Base-by-base conservation (phyloP, 371 early-diverging fungal genomes). In the Capillidium rhysosporum region DNA sequence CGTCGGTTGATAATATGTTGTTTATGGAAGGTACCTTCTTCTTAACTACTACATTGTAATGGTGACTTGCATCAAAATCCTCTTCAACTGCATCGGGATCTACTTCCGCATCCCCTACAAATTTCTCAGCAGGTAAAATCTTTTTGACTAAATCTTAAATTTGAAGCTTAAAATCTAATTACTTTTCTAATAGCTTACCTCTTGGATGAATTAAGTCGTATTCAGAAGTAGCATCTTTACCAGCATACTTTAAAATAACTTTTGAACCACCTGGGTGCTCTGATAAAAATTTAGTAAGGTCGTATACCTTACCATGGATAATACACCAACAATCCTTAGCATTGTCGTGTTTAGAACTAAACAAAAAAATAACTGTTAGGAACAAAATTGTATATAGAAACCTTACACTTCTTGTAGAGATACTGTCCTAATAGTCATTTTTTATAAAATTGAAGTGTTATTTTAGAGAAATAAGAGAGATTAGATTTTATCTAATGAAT, bases 141-240 rank as follows among this genome's bases (percentile, higher is more conserved):
- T 65, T 63, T 16, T 69, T 63, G 48, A 81, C 71, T 59, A 80
- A 76, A 55, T 79, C 82, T 52, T 40, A 18, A 5, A 18, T 23
- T 18, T 31, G 14, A 14, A 23, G 7, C 2, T 29, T 7, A 3
- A 21, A 10, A 63, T 63, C 16, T 24, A 40, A 40, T 20, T 16
- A 34, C 5, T 10, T 25, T 14, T 10, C 12, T 20, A 52, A 20
- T 20, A 9, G 40, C 2, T 18, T 39, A 52, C 52, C 52, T 29
- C 38, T 52, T 9, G 76, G 66, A 57, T 73, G 73, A 45, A 72
- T 63, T 25, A 72, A 71, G n/a, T 91, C 90, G 63, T 91, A 92
- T 4, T 83, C 86, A 30, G 73, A 75, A 16, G 89, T 85, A 26
- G 88, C 86, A 58, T 89, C 91, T 44, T 70, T 66, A 34, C 89